Evolutionary conservation across 257 asterid genomes (phyloP).

Genomic region (Petrea volubilis): DNA sequence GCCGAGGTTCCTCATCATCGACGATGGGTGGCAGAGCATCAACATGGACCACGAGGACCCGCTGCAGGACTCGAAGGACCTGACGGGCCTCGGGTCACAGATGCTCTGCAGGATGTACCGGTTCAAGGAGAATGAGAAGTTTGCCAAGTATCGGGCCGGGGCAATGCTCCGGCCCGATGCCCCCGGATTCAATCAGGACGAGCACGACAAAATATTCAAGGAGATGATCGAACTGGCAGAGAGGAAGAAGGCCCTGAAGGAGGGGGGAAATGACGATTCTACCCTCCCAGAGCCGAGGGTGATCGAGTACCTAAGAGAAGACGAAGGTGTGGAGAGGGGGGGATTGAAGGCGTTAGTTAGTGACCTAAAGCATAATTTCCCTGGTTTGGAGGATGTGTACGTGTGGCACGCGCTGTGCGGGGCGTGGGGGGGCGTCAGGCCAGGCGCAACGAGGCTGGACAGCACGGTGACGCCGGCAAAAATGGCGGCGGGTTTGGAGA

Average conservation of each 20-base stretch:
- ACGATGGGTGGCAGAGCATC: conserved; percentile 59
- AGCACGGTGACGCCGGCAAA: conserved; percentile 35
- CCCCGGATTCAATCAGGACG: conserved; percentile 35
- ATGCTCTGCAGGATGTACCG: conserved; percentile 46
- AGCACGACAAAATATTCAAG: conserved; percentile 33
- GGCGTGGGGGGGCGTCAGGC: conserved; percentile 58
- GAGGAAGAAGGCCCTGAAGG: conserved; percentile 34
- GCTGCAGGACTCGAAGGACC: conserved; percentile 28
- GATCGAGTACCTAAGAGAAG: conserved; percentile 31
- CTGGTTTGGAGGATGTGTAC: conserved; percentile 40
- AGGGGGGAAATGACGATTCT: conserved; percentile 6
- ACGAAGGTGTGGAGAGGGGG: conserved; percentile 21
- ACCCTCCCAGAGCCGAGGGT: conserved; percentile 24
- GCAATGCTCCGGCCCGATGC: conserved; percentile 32
- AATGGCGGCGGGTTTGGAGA: conserved; percentile 34
- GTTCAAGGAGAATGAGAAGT: conserved; percentile 43
- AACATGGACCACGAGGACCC: conserved; percentile 51
- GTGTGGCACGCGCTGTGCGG: conserved; percentile 59
- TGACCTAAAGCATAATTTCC: conserved; percentile 36
- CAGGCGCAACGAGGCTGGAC: conserved; percentile 35
- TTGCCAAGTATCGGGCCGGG: conserved; percentile 36
- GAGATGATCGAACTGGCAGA: conserved; percentile 36
- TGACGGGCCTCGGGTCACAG: conserved; percentile 36
- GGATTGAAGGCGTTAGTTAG: conserved; percentile 40
- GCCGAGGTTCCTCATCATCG: conserved; percentile 40